A percentile compares a stretch with the other conserved stretches of the same genome.
Conservation (phyloP, 1,284 basidiomycete species). For the Leccinum discolor region DNA sequence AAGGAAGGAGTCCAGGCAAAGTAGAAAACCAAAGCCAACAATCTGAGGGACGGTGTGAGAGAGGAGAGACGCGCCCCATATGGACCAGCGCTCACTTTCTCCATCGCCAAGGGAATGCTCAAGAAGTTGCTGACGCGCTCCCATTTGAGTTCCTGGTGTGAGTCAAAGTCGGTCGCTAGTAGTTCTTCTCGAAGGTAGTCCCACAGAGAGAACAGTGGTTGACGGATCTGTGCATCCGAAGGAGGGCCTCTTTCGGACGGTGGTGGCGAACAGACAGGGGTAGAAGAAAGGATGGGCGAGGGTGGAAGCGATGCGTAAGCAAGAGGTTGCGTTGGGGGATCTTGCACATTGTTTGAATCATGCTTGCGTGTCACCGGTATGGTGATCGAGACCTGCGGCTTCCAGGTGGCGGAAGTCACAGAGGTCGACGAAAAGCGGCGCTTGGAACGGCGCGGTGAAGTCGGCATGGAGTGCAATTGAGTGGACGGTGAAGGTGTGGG, state of each 20-base stretch:
- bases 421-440: slow-evolving; percentile 34
- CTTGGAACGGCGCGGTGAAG: slow-evolving; percentile 32
- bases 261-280: slow-evolving; percentile 34
- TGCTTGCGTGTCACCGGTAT: slow-evolving; percentile 15
- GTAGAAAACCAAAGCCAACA: slow-evolving; percentile 88
- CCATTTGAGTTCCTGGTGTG: slow-evolving; percentile 92
- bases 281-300: slow-evolving; percentile 59
- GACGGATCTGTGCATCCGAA: slow-evolving; percentile 11
- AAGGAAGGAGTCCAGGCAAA: slow-evolving; percentile 97
- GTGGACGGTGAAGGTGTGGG: slow-evolving; percentile 15
- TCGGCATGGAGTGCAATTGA: slow-evolving; percentile 19
- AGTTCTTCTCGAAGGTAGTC: slow-evolving; percentile 90
- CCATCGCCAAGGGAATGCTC: slow-evolving; percentile 89
- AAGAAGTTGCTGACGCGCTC: slow-evolving; percentile 98
- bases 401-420: slow-evolving; percentile 25
- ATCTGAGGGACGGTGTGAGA: slow-evolving; percentile 54
- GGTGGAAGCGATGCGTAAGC: slow-evolving; percentile 71
- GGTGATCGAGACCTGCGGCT: slow-evolving; percentile 11
- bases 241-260: slow-evolving; percentile 10
- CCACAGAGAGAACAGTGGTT: slow-evolving; percentile 80
- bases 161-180: slow-evolving; percentile 89
- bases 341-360: slow-evolving; percentile 14
- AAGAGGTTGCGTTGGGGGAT: slow-evolving; percentile 24
- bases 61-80: neutral
- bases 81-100: slow-evolving; percentile 65